Percentiles rank a stretch among this genome's conserved stretches.
Conservation (phyloP, 2,329 filamentous ascomycete genomes). For the Hymenoscyphus occultus region DNA sequence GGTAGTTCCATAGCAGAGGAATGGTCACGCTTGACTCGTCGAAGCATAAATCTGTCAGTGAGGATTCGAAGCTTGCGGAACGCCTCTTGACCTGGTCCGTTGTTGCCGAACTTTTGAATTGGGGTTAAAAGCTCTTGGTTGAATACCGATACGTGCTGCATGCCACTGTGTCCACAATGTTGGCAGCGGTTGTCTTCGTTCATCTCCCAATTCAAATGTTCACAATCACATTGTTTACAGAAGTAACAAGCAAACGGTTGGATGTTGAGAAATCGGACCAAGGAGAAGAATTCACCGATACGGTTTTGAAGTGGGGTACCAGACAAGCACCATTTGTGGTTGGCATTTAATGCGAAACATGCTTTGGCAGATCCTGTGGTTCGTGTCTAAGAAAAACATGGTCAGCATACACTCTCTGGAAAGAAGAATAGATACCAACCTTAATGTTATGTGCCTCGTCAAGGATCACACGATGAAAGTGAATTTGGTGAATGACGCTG, state of each 20-base stretch:
- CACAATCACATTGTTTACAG: conserved; percentile 82
- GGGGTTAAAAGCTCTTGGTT: conserved; percentile 95
- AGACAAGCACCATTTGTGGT: conserved; percentile 92
- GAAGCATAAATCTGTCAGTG: conserved; percentile 91
- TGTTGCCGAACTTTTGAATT: conserved; percentile 60
- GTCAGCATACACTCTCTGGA: conserved; percentile 21
- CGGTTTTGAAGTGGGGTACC: conserved; percentile 96
- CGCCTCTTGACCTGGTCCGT: conserved; percentile 62
- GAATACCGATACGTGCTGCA: conserved; percentile 72
- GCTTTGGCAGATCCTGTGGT: conserved; percentile 91
- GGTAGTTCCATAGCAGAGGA: conserved; percentile 95
- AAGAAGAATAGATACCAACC: conserved; percentile 38
- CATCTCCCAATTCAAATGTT: conserved; percentile 79
- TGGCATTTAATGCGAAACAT: conserved; percentile 84
- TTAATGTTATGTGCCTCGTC: conserved; percentile 97
- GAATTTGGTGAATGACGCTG: conserved; percentile 77
- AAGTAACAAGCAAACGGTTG: conserved; percentile 90
- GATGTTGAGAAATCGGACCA: conserved; percentile 87
- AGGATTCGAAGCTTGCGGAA: conserved; percentile 82
- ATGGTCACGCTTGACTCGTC: conserved; percentile 89
- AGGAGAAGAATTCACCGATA: conserved; percentile 94
- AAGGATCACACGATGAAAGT: conserved; percentile 87
- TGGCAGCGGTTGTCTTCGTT: conserved; percentile 68
- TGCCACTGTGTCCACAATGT: conserved; percentile 57
- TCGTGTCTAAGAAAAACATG: conserved; percentile 52